Conservation (phyloP, 331 rosid species). For the Prunus yedoensis region DNA sequence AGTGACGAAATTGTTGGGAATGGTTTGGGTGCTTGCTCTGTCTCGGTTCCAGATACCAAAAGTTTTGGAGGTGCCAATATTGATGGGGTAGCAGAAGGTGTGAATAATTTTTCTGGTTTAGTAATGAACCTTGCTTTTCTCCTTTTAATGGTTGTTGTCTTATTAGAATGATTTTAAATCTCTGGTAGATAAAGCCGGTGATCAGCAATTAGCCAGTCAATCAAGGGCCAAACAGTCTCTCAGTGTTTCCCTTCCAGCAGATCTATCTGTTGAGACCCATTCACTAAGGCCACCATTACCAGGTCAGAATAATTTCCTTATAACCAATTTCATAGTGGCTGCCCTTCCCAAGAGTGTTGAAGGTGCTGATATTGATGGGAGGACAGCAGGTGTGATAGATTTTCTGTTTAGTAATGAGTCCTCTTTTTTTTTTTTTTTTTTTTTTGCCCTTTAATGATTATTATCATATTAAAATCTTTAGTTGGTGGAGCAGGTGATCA, state of each 20-base stretch:
- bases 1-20: slow-evolving; percentile 75
- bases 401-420: background rate
- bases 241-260: slow-evolving; percentile 83
- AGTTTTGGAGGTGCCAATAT: slow-evolving; percentile 52
- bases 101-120: slow-evolving; percentile 5
- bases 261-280: slow-evolving; percentile 82
- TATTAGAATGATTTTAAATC: slow-evolving; percentile 7
- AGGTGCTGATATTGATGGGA: slow-evolving; percentile 54
- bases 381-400: slow-evolving; percentile 50
- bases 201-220: slow-evolving; percentile 60
- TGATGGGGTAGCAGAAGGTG: slow-evolving; percentile 64
- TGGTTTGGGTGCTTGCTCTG: slow-evolving; percentile 58
- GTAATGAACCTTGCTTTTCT: slow-evolving; percentile 1
- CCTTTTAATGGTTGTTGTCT: background rate
- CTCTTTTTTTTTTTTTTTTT: background rate
- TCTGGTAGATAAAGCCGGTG: slow-evolving; percentile 58
- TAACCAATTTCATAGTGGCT: slow-evolving; percentile 68
- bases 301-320: slow-evolving; percentile 64
- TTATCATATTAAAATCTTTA: slow-evolving; percentile 4
- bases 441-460: background rate
- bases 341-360: slow-evolving; percentile 58
- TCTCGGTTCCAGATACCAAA: slow-evolving; percentile 57
- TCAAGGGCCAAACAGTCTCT: slow-evolving; percentile 75
- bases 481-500: slow-evolving; percentile 64
- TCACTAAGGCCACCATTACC: slow-evolving; percentile 75